Base-by-base conservation (phyloP, 306 rosid species). In the Cajanus cajan region DNA sequence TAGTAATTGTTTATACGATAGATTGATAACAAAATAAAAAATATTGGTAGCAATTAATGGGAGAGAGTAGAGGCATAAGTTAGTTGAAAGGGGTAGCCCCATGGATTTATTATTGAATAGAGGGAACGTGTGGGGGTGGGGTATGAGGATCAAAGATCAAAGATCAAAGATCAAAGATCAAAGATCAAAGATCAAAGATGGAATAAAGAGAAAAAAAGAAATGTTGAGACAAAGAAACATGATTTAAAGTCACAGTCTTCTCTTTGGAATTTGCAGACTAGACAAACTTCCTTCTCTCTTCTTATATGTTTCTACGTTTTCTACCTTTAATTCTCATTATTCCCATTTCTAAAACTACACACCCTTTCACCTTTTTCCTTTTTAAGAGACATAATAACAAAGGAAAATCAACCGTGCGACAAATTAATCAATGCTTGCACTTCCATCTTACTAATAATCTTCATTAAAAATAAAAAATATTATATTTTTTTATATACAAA, bases 211-310 rank as follows among this genome's bases (percentile, higher is more conserved):
- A 51, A n/a, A 39, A 68, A 70, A 70, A 36, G 55, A 67, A 80
- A 69, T 73, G 34, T 0, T 68, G 78, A 82, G 87, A 86, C 89
- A 86, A 83, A 77, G 85, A 86, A 83, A 86, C 87, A 83, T 41
- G 80, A 77, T 68, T 83, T 68, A 86, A 77, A 86, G 87, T 67
- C 31, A 58, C 37, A 86, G 70, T 77, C 48, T 69, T 50, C 63
- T 58, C 83, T 83, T 86, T 80, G 81, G 65, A 80, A 72, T 86
- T 83, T 86, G 71, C 71, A 80, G 39, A 61, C 57, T 79, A 83
- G 85, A 86, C 83, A 86, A 73, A 57, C 28, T 66, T 68, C 84
- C 75, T 24, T 77, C 72, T 66, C 54, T 82, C 44, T 41, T 28
- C 40, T 69, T 66, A 50, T 15, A 11, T 79, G 82, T 76, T 80